Conservation (phyloP, 176 grass and related monocot genomes). For the Zea luxurians region DNA sequence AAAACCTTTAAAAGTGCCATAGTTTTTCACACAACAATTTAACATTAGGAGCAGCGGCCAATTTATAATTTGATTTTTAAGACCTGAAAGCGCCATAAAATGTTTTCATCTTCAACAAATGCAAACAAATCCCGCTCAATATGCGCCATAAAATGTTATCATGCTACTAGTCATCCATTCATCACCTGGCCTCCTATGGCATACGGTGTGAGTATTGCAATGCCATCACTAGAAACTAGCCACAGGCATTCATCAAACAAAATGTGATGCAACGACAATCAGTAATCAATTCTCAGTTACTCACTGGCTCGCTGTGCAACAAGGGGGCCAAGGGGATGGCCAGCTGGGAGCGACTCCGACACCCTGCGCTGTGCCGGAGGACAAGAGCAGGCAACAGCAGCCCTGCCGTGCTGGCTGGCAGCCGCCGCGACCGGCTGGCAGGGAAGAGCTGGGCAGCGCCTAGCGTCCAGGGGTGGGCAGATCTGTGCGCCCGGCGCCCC, state of each 20-base stretch:
- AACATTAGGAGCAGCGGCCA: too few species aligned
- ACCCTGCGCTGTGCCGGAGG: neutral
- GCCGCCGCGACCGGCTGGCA: neutral
- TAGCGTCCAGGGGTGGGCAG: neutral
- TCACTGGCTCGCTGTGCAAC: neutral
- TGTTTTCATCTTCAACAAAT: neutral
- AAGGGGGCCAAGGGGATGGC: neutral
- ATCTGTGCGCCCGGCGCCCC: neutral
- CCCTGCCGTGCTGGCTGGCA: too few species aligned
- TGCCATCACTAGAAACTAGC: neutral
- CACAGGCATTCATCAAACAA: neutral
- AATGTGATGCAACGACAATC: neutral
- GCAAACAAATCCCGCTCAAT: neutral
- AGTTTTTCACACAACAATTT: too few species aligned
- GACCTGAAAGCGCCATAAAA: neutral
- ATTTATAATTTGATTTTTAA: neutral
- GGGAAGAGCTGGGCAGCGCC: neutral
- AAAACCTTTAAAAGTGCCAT: too few species aligned
- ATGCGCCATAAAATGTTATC: too few species aligned
- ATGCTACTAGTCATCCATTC: neutral
- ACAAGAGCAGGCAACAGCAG: too few species aligned
- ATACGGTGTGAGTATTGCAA: neutral
- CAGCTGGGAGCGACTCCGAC: neutral
- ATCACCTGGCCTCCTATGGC: neutral
- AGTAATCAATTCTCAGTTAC: neutral